Conservation (phyloP, 495 filamentous ascomycete species). For the Penicillium longicatenatum region DNA sequence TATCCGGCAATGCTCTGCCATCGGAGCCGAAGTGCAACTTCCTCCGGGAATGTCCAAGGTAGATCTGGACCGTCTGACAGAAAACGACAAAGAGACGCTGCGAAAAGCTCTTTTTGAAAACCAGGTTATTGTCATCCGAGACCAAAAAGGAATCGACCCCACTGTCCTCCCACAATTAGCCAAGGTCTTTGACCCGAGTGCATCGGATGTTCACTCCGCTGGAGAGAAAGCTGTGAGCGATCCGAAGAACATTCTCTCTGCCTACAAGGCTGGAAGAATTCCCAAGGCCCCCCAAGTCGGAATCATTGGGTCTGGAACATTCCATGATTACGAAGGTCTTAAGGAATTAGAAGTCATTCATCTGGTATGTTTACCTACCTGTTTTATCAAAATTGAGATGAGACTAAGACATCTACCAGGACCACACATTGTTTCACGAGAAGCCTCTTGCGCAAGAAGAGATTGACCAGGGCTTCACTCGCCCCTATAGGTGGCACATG, state of each 20-base stretch:
- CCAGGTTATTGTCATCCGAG: slow-evolving; percentile 14
- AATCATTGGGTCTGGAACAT: slow-evolving; percentile 16
- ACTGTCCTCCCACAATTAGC: slow-evolving; percentile 15
- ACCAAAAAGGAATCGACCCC: slow-evolving; percentile 17
- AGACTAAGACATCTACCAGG: not conserved
- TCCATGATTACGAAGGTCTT: slow-evolving; percentile 14
- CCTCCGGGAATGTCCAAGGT: slow-evolving; percentile 12
- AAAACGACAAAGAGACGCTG: slow-evolving; percentile 11
- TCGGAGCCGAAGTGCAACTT: slow-evolving; percentile 15
- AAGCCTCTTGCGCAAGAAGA: slow-evolving; percentile 4
- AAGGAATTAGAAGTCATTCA: slow-evolving; percentile 13
- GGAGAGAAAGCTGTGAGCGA: slow-evolving; percentile 20
- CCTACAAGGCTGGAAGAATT: slow-evolving; percentile 20
- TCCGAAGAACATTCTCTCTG: slow-evolving; percentile 18
- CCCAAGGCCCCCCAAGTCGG: slow-evolving; percentile 16
- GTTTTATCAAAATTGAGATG: not conserved
- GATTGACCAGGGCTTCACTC: slow-evolving; percentile 7
- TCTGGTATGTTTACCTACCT: not conserved
- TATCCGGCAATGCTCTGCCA: slow-evolving; percentile 12
- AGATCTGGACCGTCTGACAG: slow-evolving; percentile 7
- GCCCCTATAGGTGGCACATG: slow-evolving; percentile 18
- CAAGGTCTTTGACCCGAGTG: slow-evolving; percentile 17
- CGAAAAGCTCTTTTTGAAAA: slow-evolving; percentile 16
- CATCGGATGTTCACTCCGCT: slow-evolving; percentile 16
- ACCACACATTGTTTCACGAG: slow-evolving; percentile 15